Percentiles rank a stretch among this genome's conserved stretches.
phyloP scores from a whole-genome alignment of 2,329 filamentous ascomycete species.

The Ceratocystis harringtonii region DNA sequence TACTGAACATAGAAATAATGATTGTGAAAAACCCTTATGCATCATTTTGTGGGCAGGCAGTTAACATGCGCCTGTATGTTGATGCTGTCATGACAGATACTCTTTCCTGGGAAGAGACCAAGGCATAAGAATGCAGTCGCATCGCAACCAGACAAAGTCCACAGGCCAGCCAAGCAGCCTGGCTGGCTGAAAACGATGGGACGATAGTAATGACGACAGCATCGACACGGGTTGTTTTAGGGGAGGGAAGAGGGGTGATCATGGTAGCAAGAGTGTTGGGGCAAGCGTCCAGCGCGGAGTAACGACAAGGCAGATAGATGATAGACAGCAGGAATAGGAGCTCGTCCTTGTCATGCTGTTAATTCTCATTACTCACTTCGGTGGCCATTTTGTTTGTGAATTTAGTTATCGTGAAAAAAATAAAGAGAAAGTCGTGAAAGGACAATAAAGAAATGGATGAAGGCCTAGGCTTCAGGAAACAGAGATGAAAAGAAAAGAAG shows the following conservation, averaged over 20 bases:
- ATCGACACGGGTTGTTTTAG: not conserved
- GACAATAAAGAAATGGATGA: constrained; percentile 15
- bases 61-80: not conserved
- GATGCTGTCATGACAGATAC: not conserved
- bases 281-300: not conserved
- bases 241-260: not conserved
- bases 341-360: not conserved
- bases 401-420: constrained; percentile 16
- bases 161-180: not conserved
- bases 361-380: constrained; percentile 37
- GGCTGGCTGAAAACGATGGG: not conserved
- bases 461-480: constrained; percentile 11
- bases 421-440: constrained; percentile 6
- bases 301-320: constrained; percentile 10
- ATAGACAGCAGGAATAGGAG: constrained; percentile 9
- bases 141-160: not conserved
- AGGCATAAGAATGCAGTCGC: not conserved
- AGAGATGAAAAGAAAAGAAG: constrained; percentile 10
- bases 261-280: not conserved
- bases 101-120: not conserved
- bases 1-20: not conserved
- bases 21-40: not conserved
- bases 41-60: not conserved
- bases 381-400: constrained; percentile 38
- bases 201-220: not conserved